Conservation (phyloP, 2,329 filamentous ascomycete species). For the Rutstroemia sp. region DNA sequence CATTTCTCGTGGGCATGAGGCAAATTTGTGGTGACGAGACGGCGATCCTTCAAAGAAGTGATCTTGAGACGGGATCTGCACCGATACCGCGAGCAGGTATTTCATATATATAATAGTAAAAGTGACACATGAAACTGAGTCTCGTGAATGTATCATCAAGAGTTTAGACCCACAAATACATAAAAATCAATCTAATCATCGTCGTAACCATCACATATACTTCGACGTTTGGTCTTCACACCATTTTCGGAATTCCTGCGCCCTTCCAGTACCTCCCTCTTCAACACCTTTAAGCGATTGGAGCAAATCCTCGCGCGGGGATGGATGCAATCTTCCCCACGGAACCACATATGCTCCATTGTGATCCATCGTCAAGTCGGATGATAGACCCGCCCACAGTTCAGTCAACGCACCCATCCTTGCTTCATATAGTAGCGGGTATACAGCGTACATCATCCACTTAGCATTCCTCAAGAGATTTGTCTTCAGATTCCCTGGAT, state of each 20-base stretch:
- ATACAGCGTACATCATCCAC: neutral
- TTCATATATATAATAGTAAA: too few species aligned
- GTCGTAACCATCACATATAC: neutral
- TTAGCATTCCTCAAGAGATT: neutral
- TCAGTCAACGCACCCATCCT: constrained; percentile 12
- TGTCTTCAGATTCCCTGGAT: constrained; percentile 17
- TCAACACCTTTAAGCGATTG: constrained; percentile 12
- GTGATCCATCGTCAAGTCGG: neutral
- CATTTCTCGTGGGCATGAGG: too few species aligned
- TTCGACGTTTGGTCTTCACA: constrained; percentile 16
- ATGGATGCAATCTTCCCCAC: constrained; percentile 34
- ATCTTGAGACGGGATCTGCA: too few species aligned
- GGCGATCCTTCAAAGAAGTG: too few species aligned
- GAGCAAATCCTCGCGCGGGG: constrained; percentile 15
- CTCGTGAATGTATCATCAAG: too few species aligned
- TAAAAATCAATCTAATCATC: too few species aligned
- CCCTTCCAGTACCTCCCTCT: constrained; percentile 19
- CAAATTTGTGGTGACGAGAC: too few species aligned
- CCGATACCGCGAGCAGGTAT: too few species aligned
- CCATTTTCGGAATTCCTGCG: constrained; percentile 20
- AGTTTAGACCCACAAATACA: too few species aligned
- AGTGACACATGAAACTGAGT: too few species aligned
- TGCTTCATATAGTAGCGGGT: neutral
- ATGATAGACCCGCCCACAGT: constrained; percentile 8
- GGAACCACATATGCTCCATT: constrained; percentile 19